Evolutionary conservation across 495 filamentous ascomycete species (phyloP), one percentile per base, ranked within the genome.

Genomic region (Delitschia confertaspora): DNA sequence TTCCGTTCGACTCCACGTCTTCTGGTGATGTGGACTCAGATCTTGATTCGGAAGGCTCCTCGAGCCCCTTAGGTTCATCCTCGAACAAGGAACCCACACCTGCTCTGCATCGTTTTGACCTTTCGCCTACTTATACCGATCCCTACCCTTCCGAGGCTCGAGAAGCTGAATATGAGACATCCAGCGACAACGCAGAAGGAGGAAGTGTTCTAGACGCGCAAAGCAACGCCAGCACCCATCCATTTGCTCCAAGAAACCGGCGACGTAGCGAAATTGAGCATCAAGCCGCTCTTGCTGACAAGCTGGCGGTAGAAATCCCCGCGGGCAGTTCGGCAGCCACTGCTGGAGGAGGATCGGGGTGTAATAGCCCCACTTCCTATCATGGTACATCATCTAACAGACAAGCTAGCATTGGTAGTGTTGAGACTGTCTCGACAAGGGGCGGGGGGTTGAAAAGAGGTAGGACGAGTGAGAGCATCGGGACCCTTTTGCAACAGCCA

Each of bases 281-380:
- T 42, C 58, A 67, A 24, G 45, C 54, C 6, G 45, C 45, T 14
- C 40, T 64, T 33, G 63, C 63, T 3, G 61, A 63, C 11, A 55
- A 58, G 2, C 57, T 67, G 3, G 56, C 61, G 1, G 63, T 61
- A 33, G 61, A 65, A 17, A 65, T 67, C 9, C 63, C 63, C 0
- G 53, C 61, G 3, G 64, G 64, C 3, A 67, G 64, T 33, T 60
- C 55, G 3, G 64, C 64, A 7, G 64, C 64, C 1, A 65, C 64
- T 3, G 60, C 53, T 26, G 63, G 56, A 8, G 64, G 64, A n/a
- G 62, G 64, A 1, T 60, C 56, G 32, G 64, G 64, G 6, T 65
- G 59, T 40, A 54, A 48, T n/a, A 65, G 54, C 33, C 64, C 64
- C 1, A 34, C 13, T 13, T 31, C 25, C 7, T 1, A 7, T 16